Evolutionary conservation across 805 yeast genomes (phyloP).

Genomic region (Barnettozyma salicaria): DNA sequence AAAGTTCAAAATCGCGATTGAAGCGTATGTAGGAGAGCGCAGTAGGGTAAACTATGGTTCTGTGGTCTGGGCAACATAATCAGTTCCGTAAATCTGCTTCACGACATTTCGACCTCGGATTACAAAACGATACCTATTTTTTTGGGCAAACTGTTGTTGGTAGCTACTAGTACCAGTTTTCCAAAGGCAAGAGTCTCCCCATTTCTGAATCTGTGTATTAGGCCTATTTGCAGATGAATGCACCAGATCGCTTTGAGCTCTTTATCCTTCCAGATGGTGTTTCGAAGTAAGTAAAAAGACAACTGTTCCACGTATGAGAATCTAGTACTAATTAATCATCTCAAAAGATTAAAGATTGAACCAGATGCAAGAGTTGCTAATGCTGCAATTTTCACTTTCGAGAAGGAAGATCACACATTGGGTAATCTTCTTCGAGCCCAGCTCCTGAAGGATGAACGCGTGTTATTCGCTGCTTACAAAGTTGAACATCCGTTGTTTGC

Average conservation of each 20-base stretch:
- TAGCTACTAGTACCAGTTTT: too few relatives aligned
- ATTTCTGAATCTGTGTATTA: neutral
- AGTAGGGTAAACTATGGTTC: too few relatives aligned
- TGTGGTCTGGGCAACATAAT: too few relatives aligned
- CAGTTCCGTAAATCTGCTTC: too few relatives aligned
- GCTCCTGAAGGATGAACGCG: slow-evolving; percentile 77
- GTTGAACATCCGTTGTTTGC: slow-evolving; percentile 98
- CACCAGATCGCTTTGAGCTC: slow-evolving; percentile 98
- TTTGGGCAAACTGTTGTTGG: too few relatives aligned
- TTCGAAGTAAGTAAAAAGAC: slow-evolving; percentile 75
- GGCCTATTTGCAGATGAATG: slow-evolving; percentile 65
- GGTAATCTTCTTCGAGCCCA: slow-evolving; percentile 88
- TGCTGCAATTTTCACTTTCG: slow-evolving; percentile 87
- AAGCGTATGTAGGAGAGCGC: too few relatives aligned
- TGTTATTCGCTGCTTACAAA: slow-evolving; percentile 95
- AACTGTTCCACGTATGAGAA: neutral
- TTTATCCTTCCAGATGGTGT: slow-evolving; percentile 97
- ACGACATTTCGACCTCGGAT: too few relatives aligned
- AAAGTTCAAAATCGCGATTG: too few relatives aligned
- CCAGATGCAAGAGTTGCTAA: slow-evolving; percentile 96
- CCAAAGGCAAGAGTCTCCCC: too few relatives aligned
- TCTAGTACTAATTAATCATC: slow-evolving; percentile 10
- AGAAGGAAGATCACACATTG: slow-evolving; percentile 95
- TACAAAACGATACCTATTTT: too few relatives aligned
- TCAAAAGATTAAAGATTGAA: slow-evolving; percentile 61